These are phyloP conservation scores for Epichloe gansuensis DNA, from an alignment of 2,329 filamentous ascomycete species.

Conservation along the genomic window DNA sequence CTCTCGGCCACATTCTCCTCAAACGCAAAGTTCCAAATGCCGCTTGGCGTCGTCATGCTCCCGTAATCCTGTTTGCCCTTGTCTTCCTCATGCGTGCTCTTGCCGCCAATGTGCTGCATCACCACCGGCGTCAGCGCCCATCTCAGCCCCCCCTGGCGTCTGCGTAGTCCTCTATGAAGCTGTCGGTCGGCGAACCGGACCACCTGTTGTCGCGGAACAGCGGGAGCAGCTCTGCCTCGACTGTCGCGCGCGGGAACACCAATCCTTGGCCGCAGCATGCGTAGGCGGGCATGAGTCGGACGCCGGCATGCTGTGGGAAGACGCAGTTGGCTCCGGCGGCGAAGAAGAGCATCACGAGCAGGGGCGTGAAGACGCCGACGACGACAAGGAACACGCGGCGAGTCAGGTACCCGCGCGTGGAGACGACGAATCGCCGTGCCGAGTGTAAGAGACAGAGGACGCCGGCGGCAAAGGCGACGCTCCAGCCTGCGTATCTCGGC, in stretches of 20 bases:
- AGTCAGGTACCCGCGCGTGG: neutral
- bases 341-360: slow-evolving; percentile 6
- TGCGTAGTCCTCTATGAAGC: slow-evolving; percentile 7
- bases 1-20: slow-evolving; percentile 3
- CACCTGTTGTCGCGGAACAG: slow-evolving; percentile 1
- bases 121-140: slow-evolving; percentile 6
- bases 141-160: neutral
- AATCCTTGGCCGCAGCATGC: slow-evolving; percentile 7
- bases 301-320: slow-evolving; percentile 1
- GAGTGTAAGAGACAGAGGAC: neutral
- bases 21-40: slow-evolving; percentile 8
- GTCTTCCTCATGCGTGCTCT: slow-evolving; percentile 5
- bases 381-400: neutral
- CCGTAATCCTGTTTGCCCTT: neutral
- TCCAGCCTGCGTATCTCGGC: slow-evolving; percentile 1
- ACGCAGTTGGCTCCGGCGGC: slow-evolving; percentile 5
- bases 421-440: neutral
- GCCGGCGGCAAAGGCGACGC: neutral
- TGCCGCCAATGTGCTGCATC: slow-evolving; percentile 7
- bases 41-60: slow-evolving; percentile 5
- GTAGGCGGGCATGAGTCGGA: slow-evolving; percentile 5
- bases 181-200: slow-evolving; percentile 3
- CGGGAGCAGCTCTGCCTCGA: slow-evolving; percentile 1
- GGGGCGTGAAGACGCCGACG: slow-evolving; percentile 1
- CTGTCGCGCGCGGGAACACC: slow-evolving; percentile 1